Conservation (phyloP, 805 yeast genomes). For the Wickerhamiella dianesei region DNA sequence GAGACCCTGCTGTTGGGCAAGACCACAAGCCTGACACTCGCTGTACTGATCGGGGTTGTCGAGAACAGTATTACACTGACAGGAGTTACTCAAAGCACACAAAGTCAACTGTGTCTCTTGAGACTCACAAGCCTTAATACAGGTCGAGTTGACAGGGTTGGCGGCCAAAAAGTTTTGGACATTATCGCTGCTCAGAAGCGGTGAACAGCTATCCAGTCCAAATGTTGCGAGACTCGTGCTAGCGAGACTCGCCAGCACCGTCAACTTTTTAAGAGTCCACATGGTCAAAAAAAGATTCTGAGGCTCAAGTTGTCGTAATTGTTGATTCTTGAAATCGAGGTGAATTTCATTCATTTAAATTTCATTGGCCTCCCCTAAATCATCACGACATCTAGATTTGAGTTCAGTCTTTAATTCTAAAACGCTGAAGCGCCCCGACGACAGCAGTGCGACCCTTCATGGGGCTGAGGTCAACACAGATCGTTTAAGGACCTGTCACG, state of each 20-base stretch:
- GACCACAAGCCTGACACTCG: slow-evolving; percentile 1
- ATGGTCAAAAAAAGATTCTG: not conserved
- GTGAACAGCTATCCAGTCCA: not conserved
- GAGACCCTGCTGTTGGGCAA: not conserved
- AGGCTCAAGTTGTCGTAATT: not conserved
- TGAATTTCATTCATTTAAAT: not conserved
- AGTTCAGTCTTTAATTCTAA: not conserved
- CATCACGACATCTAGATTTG: not conserved
- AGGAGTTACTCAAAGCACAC: slow-evolving; percentile 6
- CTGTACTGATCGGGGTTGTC: not conserved
- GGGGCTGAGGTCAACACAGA: no score
- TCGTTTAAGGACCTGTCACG: no score
- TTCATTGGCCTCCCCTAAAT: not conserved
- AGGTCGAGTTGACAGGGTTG: not conserved
- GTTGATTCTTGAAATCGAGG: not conserved
- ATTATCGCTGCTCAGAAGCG: not conserved
- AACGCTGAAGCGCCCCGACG: not conserved
- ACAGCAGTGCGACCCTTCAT: not conserved
- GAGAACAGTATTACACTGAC: slow-evolving; percentile 3
- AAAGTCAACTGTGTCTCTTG: slow-evolving; percentile 10
- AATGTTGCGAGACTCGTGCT: not conserved
- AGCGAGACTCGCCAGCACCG: not conserved
- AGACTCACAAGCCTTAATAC: not conserved
- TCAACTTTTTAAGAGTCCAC: not conserved
- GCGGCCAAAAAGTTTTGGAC: not conserved